phyloP scores from a whole-genome alignment of 305 asterid species.

The Solanum hybrid region DNA sequence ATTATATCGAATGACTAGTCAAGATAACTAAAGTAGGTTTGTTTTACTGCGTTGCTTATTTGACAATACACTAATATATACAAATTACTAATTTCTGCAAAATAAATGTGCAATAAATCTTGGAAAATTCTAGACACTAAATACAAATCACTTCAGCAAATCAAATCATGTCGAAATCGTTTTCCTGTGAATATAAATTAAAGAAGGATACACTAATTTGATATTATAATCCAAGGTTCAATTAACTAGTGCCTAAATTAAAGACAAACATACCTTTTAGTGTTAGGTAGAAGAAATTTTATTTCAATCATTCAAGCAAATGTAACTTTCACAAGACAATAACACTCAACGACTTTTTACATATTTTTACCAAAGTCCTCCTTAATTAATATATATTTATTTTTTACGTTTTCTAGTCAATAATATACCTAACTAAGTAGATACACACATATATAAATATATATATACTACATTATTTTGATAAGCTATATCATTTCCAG shows the following conservation, averaged over 20 bases:
- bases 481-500: neutral
- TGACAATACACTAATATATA: neutral
- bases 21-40: neutral
- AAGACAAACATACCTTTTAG: neutral
- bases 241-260: neutral
- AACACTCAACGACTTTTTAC: neutral
- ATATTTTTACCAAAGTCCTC: neutral
- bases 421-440: neutral
- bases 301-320: neutral
- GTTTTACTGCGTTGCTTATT: neutral
- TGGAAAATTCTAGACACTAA: neutral
- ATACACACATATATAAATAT: neutral
- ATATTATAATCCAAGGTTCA: neutral
- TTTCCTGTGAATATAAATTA: neutral
- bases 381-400: neutral
- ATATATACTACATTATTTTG: neutral
- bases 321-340: neutral
- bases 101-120: neutral
- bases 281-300: neutral
- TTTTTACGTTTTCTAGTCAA: neutral
- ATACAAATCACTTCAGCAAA: neutral
- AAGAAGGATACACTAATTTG: neutral
- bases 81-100: neutral
- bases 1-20: neutral
- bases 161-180: neutral